Conservation (phyloP, 306 rosid genomes). For the Heteromeles arbutifolia region DNA sequence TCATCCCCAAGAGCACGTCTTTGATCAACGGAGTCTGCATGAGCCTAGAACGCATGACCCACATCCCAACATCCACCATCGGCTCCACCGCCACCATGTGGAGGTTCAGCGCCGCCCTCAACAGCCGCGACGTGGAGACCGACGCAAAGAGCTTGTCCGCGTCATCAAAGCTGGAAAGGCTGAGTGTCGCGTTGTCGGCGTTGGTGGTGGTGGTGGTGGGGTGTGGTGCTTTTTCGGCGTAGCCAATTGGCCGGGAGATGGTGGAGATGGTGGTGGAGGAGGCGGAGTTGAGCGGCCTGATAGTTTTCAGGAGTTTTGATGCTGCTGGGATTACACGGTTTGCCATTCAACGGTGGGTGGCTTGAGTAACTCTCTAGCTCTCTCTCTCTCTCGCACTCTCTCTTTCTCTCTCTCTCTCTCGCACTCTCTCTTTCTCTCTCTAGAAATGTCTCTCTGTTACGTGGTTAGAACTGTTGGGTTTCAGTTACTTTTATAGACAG, state of each 20-base stretch:
- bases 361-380: background rate
- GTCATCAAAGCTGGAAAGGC: conserved; percentile 35
- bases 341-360: conserved; percentile 18
- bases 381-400: background rate
- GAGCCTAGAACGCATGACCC: conserved; percentile 64
- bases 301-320: conserved; percentile 34
- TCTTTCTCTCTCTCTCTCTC: background rate
- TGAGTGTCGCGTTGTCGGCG: conserved; percentile 1
- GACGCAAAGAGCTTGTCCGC: conserved; percentile 36
- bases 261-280: conserved; percentile 23
- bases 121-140: conserved; percentile 39
- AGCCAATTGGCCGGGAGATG: background rate
- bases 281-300: conserved; percentile 38
- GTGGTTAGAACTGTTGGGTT: background rate
- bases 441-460: background rate
- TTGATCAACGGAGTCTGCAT: conserved; percentile 28
- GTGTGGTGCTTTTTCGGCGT: background rate
- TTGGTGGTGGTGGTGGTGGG: background rate
- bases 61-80: conserved; percentile 67
- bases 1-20: conserved; percentile 10
- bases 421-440: background rate
- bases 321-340: conserved; percentile 19
- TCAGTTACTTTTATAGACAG: background rate
- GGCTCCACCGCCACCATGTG: conserved; percentile 66
- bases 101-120: conserved; percentile 59